Conservation (phyloP, 2,329 filamentous ascomycete species). For the Aspergillus sp. region DNA sequence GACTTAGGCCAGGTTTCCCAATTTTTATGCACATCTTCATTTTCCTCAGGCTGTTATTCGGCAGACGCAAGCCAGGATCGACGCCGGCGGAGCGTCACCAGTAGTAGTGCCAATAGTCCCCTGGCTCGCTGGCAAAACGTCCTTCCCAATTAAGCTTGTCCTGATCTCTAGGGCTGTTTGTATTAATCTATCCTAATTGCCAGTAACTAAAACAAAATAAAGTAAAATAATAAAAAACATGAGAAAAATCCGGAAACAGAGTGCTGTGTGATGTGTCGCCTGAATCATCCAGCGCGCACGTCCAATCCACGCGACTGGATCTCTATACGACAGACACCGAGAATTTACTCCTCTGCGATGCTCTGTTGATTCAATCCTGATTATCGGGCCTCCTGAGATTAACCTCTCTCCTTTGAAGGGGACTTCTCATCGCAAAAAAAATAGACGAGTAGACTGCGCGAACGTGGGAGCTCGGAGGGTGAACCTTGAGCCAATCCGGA, state of each 20-base stretch:
- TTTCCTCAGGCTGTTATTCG: slow-evolving; percentile 1
- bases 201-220: not conserved
- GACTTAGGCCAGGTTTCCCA: not conserved
- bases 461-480: slow-evolving; percentile 14
- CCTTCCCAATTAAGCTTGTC: slow-evolving; percentile 6
- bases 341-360: not conserved
- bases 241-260: not conserved
- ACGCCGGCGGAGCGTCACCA: slow-evolving; percentile 32
- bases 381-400: not conserved
- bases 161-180: not conserved
- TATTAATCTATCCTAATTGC: not conserved
- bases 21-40: not conserved
- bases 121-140: not conserved
- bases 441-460: not conserved
- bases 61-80: slow-evolving; percentile 29
- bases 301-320: not conserved
- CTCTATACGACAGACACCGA: not conserved
- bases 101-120: slow-evolving; percentile 39
- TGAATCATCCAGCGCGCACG: not conserved
- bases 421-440: not conserved
- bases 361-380: not conserved
- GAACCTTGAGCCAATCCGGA: not conserved
- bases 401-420: not conserved
- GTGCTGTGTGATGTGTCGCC: not conserved
- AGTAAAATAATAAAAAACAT: not conserved